Base-by-base conservation (phyloP, 768 basidiomycete genomes). In the Russula ochroleuca region DNA sequence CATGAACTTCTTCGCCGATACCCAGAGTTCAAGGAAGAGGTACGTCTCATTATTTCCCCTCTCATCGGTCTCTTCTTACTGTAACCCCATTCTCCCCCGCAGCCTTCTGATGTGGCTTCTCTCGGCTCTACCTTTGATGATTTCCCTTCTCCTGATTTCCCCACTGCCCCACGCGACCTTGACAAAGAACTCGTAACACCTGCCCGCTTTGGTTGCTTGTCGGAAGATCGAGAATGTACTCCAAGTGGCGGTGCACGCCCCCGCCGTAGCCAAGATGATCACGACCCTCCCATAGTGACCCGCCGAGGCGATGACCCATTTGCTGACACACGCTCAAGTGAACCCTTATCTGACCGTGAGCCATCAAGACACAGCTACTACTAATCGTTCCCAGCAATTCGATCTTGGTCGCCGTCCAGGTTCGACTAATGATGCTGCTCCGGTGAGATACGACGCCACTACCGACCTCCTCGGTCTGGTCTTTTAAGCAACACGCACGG, bases 1-100 rank as follows among this genome's bases (percentile, higher is more conserved):
- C 96, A 84, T 70, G 97, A 99, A 72, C 80, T 99, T 38, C 85
- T 88, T 19, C 79, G 97, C 53, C 82, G 97, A 52, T 98, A 96
- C 74, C 97, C 97, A 2, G 96, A 98, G 71, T 98, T 99, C 73
- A 87, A 88, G 73, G 92, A 95, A 70, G 87, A 92, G 71, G 91
- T 88, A 72, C 65, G 85, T 77, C 6, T n/a, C n/a, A n/a, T 56
- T 62, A 23, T 33, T 25, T 48, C 38, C 40, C 61, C 48, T 66
- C 58, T 55, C 48, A n/a, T 35, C 15, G 52, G 62, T 41, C 63
- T 35, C 62, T 48, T 58, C 64, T 71, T n/a, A n/a, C n/a, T n/a
- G n/a, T 58, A 71, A 65, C 9, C 25, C 53, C 51, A 3, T 5
- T 19, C 19, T 10, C n/a, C 41, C 57, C 60, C 13, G 35, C 63